These are phyloP conservation scores for Ceratobasidium papillatum DNA, from an alignment of 1,284 basidiomycete species.

Conservation along the genomic window DNA sequence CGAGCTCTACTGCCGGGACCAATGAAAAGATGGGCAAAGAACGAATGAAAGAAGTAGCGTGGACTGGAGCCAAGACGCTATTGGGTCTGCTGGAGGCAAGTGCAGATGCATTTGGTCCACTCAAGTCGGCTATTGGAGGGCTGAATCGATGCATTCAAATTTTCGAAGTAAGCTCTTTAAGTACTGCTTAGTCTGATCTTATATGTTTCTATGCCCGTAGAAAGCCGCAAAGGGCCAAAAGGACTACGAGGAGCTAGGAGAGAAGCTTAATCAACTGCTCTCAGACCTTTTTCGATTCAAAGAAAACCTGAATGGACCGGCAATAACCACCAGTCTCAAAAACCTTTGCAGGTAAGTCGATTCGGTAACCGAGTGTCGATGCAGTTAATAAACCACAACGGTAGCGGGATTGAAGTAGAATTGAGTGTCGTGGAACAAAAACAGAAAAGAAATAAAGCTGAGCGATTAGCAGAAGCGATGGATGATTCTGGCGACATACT, in stretches of 20 bases:
- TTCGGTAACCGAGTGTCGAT: background rate
- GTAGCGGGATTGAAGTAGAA: background rate
- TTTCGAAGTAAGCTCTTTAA: background rate
- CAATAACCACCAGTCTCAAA: background rate
- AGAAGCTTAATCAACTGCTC: background rate
- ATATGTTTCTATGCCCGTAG: background rate
- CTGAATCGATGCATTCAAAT: background rate
- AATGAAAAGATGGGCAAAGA: background rate
- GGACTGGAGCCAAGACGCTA: background rate
- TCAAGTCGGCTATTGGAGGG: background rate
- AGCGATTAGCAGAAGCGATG: background rate
- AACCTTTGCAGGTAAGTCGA: background rate
- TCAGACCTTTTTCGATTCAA: background rate
- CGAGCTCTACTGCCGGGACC: background rate
- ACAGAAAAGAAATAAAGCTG: background rate
- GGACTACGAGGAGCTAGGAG: background rate
- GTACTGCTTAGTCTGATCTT: background rate
- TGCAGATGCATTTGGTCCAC: background rate
- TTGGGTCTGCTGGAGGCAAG: background rate
- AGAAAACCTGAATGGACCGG: background rate
- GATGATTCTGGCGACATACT: conserved; percentile 9
- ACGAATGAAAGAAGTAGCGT: background rate
- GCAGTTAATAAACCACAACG: background rate
- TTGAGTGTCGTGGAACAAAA: background rate
- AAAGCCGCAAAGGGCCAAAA: background rate